Evolutionary conservation across 106 monocot genomes (phyloP), one percentile per base, ranked within the genome.

Genomic region (Agapanthus africanus): DNA sequence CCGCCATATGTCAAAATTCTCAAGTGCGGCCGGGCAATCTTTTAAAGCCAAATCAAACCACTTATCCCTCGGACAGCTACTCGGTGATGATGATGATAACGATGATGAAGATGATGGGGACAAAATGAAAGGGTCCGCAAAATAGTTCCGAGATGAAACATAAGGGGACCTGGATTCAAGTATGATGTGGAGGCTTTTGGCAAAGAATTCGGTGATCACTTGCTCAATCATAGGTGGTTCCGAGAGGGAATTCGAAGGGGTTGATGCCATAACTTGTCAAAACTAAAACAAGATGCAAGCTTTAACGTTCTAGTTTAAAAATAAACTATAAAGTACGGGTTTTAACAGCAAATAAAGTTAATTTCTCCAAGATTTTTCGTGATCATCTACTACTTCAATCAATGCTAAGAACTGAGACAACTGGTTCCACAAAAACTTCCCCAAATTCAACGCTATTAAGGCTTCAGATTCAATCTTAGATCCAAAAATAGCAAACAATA

Each of bases 201-300:
- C 74, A 61, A 85, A 85, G 66, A 89, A 85, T 67, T 85, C 88
- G 6, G 88, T 89, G 73, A 89, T 82, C 33, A 89, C 82, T 82
- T 89, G 88, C 77, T 89, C 88, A 14, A 84, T 73, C 4, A 72
- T 77, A 21, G 85, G 79, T n/a, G 79, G 76, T 44, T 85, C 85
- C 0, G 82, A 71, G 7, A 22, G 14, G 37, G 77, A 75, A 60
- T 49, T 60, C 34, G 51, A 73, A 22, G 76, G 65, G 13, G 73
- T 74, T 35, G 82, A 74, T 46, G 79, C 56, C 8, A 31, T 47
- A 15, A 19, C 46, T n/a, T n/a, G n/a, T n/a, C n/a, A n/a, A n/a
- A n/a, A n/a, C n/a, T n/a, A n/a, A n/a, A n/a, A n/a, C n/a, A n/a
- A n/a, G n/a, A n/a, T n/a, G n/a, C n/a, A n/a, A n/a, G n/a, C n/a